phyloP scores from a whole-genome alignment of 2,329 filamentous ascomycete genomes.

The Diaporthe helianthi region DNA sequence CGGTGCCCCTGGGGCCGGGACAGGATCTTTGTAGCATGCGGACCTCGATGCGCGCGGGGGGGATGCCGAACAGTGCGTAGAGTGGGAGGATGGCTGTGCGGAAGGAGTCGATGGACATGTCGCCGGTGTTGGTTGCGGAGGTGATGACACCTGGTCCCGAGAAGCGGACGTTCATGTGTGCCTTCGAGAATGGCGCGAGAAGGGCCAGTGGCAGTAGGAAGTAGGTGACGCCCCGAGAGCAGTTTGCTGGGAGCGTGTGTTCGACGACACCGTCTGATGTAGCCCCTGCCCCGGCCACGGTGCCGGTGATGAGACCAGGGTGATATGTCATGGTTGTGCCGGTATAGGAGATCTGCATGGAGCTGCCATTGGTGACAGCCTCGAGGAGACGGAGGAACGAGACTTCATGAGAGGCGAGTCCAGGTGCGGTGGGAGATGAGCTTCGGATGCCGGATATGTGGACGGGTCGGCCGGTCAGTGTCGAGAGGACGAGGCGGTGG shows the following conservation, averaged over 20 bases:
- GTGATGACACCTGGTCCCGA: slow-evolving; percentile 93
- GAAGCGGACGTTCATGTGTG: slow-evolving; percentile 88
- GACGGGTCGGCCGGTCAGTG: slow-evolving; percentile 85
- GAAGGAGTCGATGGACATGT: slow-evolving; percentile 91
- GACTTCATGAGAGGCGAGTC: slow-evolving; percentile 90
- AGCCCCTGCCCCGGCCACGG: slow-evolving; percentile 76
- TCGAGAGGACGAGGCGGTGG: slow-evolving; percentile 86
- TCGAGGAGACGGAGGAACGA: slow-evolving; percentile 96
- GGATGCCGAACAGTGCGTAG: slow-evolving; percentile 89
- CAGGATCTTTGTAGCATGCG: slow-evolving; percentile 82
- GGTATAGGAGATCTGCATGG: slow-evolving; percentile 95
- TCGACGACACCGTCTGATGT: slow-evolving; percentile 75
- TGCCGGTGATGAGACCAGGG: slow-evolving; percentile 90
- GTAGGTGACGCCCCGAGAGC: slow-evolving; percentile 84
- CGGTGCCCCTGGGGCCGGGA: slow-evolving; percentile 74
- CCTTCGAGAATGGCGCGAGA: slow-evolving; percentile 91
- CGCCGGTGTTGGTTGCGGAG: slow-evolving; percentile 77
- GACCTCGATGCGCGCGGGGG: slow-evolving; percentile 80
- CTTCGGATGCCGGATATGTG: slow-evolving; percentile 95
- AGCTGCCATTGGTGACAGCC: slow-evolving; percentile 91
- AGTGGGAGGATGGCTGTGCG: slow-evolving; percentile 90
- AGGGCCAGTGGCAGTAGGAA: slow-evolving; percentile 90
- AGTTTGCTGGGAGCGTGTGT: slow-evolving; percentile 79
- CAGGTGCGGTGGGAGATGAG: slow-evolving; percentile 83
- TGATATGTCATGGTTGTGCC: slow-evolving; percentile 93